A percentile compares a stretch with the other conserved stretches of the same genome.
Evolutionary conservation across 257 asterid genomes (phyloP).

Genomic region (Solanum sejunctum): DNA sequence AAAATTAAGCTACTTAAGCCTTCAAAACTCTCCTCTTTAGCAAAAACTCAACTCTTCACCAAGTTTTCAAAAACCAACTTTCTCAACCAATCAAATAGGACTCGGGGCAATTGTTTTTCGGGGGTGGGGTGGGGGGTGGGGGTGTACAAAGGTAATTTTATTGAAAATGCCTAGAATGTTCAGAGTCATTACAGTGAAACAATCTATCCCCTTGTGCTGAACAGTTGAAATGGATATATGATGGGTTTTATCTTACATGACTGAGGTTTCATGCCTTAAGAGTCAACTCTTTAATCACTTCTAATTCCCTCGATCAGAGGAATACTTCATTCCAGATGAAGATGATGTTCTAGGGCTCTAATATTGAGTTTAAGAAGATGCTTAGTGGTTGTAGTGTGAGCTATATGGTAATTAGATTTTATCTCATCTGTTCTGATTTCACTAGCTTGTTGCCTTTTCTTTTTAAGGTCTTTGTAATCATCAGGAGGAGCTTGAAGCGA

Average conservation of each 20-base stretch:
- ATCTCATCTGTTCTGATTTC: not conserved
- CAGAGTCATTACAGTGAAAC: not conserved
- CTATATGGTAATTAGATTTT: not conserved
- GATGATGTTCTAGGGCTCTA: not conserved
- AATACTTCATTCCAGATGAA: not conserved
- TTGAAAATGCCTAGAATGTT: too few relatives aligned
- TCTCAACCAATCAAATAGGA: too few relatives aligned
- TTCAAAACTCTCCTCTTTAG: too few relatives aligned
- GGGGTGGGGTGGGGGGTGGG: too few relatives aligned
- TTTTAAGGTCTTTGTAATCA: constrained; percentile 68
- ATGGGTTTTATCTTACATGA: not conserved
- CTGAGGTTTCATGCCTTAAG: not conserved
- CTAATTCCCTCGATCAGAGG: not conserved
- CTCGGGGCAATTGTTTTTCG: too few relatives aligned
- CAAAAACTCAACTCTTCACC: too few relatives aligned
- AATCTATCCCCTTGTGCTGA: not conserved
- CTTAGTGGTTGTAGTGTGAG: not conserved
- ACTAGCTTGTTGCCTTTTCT: constrained; percentile 7
- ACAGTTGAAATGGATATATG: not conserved
- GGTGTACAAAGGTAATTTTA: too few relatives aligned
- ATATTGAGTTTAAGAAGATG: not conserved
- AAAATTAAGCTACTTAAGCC: too few relatives aligned
- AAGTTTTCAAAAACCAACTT: too few relatives aligned
- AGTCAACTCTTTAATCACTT: not conserved
- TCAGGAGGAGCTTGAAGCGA: constrained; percentile 88